Percentiles rank a stretch among this genome's conserved stretches.
Evolutionary conservation across 139 green algal species (phyloP).

Genomic region (Picochlorum sp.): DNA sequence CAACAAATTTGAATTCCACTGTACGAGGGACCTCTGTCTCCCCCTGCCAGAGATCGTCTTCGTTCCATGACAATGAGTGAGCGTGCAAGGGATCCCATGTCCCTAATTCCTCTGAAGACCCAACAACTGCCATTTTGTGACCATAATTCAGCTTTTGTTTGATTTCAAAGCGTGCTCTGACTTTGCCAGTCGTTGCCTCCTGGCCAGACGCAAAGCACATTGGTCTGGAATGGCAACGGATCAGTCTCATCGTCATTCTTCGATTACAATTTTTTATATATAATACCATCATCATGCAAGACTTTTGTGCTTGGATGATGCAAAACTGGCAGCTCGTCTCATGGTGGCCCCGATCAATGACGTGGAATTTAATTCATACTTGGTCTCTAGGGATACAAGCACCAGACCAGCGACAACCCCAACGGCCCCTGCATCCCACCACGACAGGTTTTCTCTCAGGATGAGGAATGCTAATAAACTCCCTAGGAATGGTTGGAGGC

Average conservation of each 20-base stretch:
- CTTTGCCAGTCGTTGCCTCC: neutral
- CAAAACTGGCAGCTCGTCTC: neutral
- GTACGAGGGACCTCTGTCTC: slow-evolving; percentile 22
- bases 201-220: neutral
- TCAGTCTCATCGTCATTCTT: neutral
- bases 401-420: slow-evolving; percentile 47
- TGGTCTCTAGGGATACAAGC: slow-evolving; percentile 22
- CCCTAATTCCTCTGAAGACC: slow-evolving; percentile 26
- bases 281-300: neutral
- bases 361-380: neutral
- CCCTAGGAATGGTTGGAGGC: slow-evolving; percentile 58
- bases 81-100: slow-evolving; percentile 24
- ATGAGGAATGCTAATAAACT: slow-evolving; percentile 46
- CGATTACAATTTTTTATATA: neutral
- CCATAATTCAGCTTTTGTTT: slow-evolving; percentile 22
- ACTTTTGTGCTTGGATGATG: neutral
- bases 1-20: slow-evolving; percentile 43
- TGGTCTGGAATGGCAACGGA: too few relatives aligned
- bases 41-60: slow-evolving; percentile 40
- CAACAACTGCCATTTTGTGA: slow-evolving; percentile 29
- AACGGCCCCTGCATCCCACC: slow-evolving; percentile 52
- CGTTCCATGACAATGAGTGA: slow-evolving; percentile 35
- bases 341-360: slow-evolving; percentile 2
- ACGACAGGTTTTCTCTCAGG: slow-evolving; percentile 38
- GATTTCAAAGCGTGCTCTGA: neutral